A percentile compares a stretch with the other conserved stretches of the same genome.
phyloP scores from a whole-genome alignment of 179 eudicot genomes.

The Carnegiea gigantea region DNA sequence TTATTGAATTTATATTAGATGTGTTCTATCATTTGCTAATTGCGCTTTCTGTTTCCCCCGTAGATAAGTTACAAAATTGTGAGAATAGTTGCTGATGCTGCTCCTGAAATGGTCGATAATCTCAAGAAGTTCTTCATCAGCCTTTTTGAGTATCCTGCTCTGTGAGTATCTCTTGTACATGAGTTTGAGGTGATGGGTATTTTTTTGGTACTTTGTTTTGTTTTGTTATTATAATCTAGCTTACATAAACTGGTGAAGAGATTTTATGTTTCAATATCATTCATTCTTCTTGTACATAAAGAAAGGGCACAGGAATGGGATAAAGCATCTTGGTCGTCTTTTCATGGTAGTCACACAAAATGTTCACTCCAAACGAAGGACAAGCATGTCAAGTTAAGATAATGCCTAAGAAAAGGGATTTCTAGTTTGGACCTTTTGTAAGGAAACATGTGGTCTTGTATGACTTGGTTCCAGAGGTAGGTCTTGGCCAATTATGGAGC shows the following conservation, averaged over 20 bases:
- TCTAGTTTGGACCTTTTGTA: too few relatives aligned
- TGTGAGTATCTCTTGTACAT: constrained; percentile 43
- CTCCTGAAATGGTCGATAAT: constrained; percentile 58
- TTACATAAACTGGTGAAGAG: background rate
- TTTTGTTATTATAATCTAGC: background rate
- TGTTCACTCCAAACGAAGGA: too few relatives aligned
- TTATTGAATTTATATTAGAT: background rate
- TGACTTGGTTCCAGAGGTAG: too few relatives aligned
- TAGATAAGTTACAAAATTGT: constrained; percentile 73
- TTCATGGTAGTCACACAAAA: too few relatives aligned
- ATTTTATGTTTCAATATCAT: background rate
- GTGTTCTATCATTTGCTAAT: constrained; percentile 11
- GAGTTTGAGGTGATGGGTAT: background rate
- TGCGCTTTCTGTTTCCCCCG: constrained; percentile 14
- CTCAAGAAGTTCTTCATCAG: constrained; percentile 64
- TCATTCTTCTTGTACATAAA: background rate
- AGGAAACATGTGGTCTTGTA: too few relatives aligned
- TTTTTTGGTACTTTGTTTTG: background rate
- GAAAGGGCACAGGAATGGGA: too few relatives aligned
- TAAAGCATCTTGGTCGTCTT: too few relatives aligned
- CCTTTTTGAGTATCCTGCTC: constrained; percentile 78
- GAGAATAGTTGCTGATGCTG: constrained; percentile 82
- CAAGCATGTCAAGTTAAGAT: too few relatives aligned
- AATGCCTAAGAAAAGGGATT: too few relatives aligned
- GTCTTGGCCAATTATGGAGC: too few relatives aligned